phyloP scores from a whole-genome alignment of 768 basidiomycete genomes.

The Crassisporium funariophilum region DNA sequence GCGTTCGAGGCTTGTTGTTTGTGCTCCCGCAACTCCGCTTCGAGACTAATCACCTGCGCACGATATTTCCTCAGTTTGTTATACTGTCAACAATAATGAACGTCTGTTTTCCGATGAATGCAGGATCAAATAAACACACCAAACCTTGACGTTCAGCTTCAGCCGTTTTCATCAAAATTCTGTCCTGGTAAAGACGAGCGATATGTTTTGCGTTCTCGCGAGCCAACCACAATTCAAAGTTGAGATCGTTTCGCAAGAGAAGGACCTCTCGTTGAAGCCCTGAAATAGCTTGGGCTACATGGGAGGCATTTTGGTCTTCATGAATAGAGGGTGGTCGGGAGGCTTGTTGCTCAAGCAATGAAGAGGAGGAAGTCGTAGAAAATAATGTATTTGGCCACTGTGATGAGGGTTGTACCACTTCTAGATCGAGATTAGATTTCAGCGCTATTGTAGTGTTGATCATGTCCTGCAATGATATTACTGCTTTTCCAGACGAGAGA shows the following conservation, averaged over 20 bases:
- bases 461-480: conserved; percentile 75
- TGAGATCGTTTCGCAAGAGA: conserved; percentile 76
- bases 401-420: conserved; percentile 52
- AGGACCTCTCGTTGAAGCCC: conserved; percentile 76
- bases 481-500: conserved; percentile 37
- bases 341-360: conserved; percentile 13
- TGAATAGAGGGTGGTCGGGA: conserved; percentile 9
- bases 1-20: conserved; percentile 71
- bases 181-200: conserved; percentile 75
- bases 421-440: conserved; percentile 68
- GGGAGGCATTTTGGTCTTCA: conserved; percentile 39
- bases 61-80: conserved; percentile 83
- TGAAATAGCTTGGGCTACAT: conserved; percentile 67
- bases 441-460: conserved; percentile 70
- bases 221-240: conserved; percentile 84
- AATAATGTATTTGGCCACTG: conserved; percentile 57
- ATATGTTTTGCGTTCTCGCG: conserved; percentile 83
- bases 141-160: conserved; percentile 82
- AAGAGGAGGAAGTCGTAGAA: conserved; percentile 20
- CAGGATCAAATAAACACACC: conserved; percentile 44
- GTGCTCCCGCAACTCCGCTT: conserved; percentile 71
- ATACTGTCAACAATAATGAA: conserved; percentile 47
- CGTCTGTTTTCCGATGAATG: neutral
- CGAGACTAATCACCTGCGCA: conserved; percentile 63
- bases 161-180: conserved; percentile 69